These are phyloP conservation scores for Auriscalpium orientale DNA, from an alignment of 768 basidiomycete species.

Conservation along the genomic window DNA sequence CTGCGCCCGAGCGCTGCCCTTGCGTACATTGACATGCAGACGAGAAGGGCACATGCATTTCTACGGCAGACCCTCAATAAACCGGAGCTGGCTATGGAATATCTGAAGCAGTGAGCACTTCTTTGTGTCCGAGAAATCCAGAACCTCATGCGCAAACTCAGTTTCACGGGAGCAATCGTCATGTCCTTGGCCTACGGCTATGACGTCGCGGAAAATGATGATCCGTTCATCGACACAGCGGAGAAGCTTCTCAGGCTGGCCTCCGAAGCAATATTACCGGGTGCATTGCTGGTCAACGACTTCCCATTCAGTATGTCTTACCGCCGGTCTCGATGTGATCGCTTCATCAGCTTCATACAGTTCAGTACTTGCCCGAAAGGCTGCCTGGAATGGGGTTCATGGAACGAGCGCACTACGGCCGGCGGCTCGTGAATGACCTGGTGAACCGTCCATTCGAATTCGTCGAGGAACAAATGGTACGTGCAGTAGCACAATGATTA, in stretches of 20 bases:
- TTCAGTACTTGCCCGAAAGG: slow-evolving; percentile 57
- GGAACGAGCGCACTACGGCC: slow-evolving; percentile 55
- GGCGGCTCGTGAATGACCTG: slow-evolving; percentile 53
- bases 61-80: neutral
- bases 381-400: slow-evolving; percentile 64
- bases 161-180: neutral
- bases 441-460: slow-evolving; percentile 56
- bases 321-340: no score
- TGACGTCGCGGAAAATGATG: neutral
- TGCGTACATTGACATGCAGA: neutral
- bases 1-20: neutral
- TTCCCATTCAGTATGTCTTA: neutral
- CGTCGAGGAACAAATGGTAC: slow-evolving; percentile 50
- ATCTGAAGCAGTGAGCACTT: no score
- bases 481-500: neutral
- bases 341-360: no score
- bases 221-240: neutral
- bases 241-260: neutral
- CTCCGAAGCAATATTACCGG: neutral
- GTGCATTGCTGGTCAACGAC: neutral
- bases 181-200: neutral
- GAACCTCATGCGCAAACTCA: neutral
- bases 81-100: neutral
- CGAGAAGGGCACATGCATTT: neutral
- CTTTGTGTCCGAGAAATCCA: no score